Evolutionary conservation across 2,329 filamentous ascomycete genomes (phyloP).

Genomic region (Ceratocystis eucalypticola): DNA sequence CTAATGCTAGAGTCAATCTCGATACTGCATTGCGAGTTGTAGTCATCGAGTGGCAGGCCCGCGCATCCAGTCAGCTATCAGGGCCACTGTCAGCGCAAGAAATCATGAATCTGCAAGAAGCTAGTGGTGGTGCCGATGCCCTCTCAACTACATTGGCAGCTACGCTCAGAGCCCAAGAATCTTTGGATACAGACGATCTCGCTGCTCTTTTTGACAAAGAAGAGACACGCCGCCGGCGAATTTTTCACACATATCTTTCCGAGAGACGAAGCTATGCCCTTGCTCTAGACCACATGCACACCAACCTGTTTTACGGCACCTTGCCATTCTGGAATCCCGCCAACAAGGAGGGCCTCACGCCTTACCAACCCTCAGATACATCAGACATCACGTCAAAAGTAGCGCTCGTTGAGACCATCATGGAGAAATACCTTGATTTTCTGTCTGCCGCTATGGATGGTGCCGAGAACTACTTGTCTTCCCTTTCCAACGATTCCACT

Average conservation of each 20-base stretch:
- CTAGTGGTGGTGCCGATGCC: constrained; percentile 50
- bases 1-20: constrained; percentile 64
- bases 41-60: constrained; percentile 70
- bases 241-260: constrained; percentile 57
- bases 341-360: constrained; percentile 11
- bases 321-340: constrained; percentile 26
- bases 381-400: constrained; percentile 12
- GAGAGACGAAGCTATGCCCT: constrained; percentile 58
- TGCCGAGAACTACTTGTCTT: constrained; percentile 36
- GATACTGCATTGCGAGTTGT: constrained; percentile 67
- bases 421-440: constrained; percentile 35
- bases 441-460: constrained; percentile 37
- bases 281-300: constrained; percentile 43
- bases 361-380: constrained; percentile 19
- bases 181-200: constrained; percentile 41
- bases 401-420: constrained; percentile 15
- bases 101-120: constrained; percentile 59
- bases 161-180: constrained; percentile 35
- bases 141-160: constrained; percentile 45
- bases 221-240: constrained; percentile 49
- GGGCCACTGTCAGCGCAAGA: constrained; percentile 66
- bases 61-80: constrained; percentile 58
- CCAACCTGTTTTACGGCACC: constrained; percentile 33
- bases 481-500: constrained; percentile 37
- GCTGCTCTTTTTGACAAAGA: constrained; percentile 48